Conservation (phyloP, 495 filamentous ascomycete genomes). For the Aspergillus asperescens region DNA sequence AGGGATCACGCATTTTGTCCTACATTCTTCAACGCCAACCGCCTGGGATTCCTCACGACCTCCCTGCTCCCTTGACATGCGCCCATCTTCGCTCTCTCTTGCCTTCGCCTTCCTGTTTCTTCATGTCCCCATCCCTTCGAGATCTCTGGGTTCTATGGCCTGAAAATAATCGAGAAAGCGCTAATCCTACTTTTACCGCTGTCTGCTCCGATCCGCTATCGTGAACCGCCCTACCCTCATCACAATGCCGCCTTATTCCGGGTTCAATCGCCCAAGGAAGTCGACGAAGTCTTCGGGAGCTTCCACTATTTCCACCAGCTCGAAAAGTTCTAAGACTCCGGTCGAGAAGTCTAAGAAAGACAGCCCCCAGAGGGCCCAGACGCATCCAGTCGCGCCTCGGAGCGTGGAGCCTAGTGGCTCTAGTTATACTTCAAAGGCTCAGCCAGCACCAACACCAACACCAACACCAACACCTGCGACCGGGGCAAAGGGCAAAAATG, state of each 20-base stretch:
- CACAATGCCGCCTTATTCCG: conserved; percentile 30
- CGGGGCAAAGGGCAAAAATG: conserved; percentile 19
- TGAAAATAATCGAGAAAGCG: conserved; percentile 5
- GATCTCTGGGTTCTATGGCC: conserved; percentile 17
- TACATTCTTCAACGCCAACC: conserved; percentile 15
- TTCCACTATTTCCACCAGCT: conserved; percentile 26
- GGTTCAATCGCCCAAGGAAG: conserved; percentile 26
- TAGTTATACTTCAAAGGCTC: conserved; percentile 9
- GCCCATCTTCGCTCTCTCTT: conserved; percentile 4
- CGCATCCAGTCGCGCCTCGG: conserved; percentile 11
- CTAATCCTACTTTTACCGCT: conserved; percentile 1
- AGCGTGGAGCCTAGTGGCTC: conserved; percentile 16
- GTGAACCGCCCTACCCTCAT: neutral
- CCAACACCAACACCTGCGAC: conserved; percentile 14
- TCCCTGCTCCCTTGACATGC: conserved; percentile 19
- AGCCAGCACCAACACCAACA: conserved; percentile 15
- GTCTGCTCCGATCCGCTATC: conserved; percentile 6
- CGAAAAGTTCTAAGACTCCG: conserved; percentile 21
- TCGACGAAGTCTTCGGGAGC: conserved; percentile 24
- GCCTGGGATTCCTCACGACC: conserved; percentile 6
- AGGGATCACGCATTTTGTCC: conserved; percentile 16
- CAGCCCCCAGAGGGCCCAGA: conserved; percentile 5
- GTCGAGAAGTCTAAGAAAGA: conserved; percentile 21
- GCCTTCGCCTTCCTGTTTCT: conserved; percentile 1
- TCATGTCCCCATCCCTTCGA: conserved; percentile 18